Evolutionary conservation across 2,329 filamentous ascomycete genomes (phyloP), one percentile per base, ranked within the genome.

Genomic region (Colletotrichum sp.): DNA sequence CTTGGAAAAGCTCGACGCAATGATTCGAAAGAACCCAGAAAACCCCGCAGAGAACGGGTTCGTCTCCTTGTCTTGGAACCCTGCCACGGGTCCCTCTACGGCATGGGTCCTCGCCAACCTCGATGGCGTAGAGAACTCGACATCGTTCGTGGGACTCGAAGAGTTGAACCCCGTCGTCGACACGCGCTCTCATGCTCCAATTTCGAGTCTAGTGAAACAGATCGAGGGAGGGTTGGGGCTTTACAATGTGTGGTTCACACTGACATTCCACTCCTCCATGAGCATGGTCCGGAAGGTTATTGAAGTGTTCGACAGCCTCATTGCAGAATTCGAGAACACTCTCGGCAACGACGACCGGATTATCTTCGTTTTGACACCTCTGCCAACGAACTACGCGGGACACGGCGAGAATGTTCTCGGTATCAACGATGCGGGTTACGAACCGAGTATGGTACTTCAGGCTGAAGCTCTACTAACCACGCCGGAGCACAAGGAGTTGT

Each of bases 401-500:
- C 28, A 49, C 26, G 60, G 66, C 21, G 24, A 62, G 2, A 75
- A 75, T 18, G 10, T 75, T 8, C 72, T 75, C 18, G 72, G 44
- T 24, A n/a, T 75, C 28, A 69, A 71, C 10, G 21, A 66, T 8
- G 39, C 44, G 15, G 18, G 52, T 15, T 60, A 36, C 3, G 67
- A 75, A 21, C 59, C 63, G 10, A 65, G 60, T 10, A 75, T 75
- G 52, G 39, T 75, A 3, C 55, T 63, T 5, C 67, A 71, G 18
- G 72, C 59, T 4, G 67, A 75, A 36, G 57, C 55, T 52, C 60
- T 34, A 6, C 70, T 79, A 1, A 49, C 70, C 65, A 83, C 80
- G 26, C 80, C 82, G 1, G 82, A 83, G 76, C 71, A 77, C 16
- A 78, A 78, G 71, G 36, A 62, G 18, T 79, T 83, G 5, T 79